A percentile compares a stretch with the other conserved stretches of the same genome.
These are phyloP conservation scores for Diplocarpon rosae DNA, from an alignment of 2,329 filamentous ascomycete genomes.

Conservation along the genomic window DNA sequence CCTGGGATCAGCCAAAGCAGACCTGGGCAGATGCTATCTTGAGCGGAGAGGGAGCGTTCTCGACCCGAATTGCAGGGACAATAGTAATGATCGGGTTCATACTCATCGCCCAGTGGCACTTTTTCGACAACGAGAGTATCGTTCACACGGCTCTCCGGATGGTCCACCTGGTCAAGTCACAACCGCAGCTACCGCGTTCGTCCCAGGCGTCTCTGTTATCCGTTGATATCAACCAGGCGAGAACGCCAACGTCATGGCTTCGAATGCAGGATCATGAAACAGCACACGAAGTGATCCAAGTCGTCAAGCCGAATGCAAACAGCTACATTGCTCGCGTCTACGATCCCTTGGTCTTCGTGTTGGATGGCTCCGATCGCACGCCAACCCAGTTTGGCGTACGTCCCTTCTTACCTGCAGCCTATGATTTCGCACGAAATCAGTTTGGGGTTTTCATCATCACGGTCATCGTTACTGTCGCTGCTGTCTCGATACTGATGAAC, in stretches of 20 bases:
- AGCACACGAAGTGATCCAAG: slow-evolving; percentile 63
- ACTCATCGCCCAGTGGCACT: slow-evolving; percentile 66
- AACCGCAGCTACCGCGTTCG: slow-evolving; percentile 7
- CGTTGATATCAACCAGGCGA: slow-evolving; percentile 58
- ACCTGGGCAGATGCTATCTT: slow-evolving; percentile 52
- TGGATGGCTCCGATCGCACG: slow-evolving; percentile 56
- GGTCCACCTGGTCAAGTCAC: slow-evolving; percentile 18
- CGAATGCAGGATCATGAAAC: slow-evolving; percentile 69
- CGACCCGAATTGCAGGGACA: slow-evolving; percentile 65
- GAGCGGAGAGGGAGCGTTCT: slow-evolving; percentile 54
- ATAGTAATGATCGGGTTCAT: slow-evolving; percentile 63
- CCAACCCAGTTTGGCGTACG: slow-evolving; percentile 34
- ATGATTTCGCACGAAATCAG: slow-evolving; percentile 57
- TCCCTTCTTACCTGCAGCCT: slow-evolving; percentile 44
- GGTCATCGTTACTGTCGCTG: slow-evolving; percentile 50
- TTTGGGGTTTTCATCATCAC: slow-evolving; percentile 48
- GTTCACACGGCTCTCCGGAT: slow-evolving; percentile 29
- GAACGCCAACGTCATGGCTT: slow-evolving; percentile 68
- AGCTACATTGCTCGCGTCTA: slow-evolving; percentile 66
- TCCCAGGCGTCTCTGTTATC: slow-evolving; percentile 33
- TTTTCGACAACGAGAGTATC: slow-evolving; percentile 50
- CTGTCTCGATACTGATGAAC: slow-evolving; percentile 60
- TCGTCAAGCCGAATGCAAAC: slow-evolving; percentile 59
- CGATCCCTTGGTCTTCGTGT: slow-evolving; percentile 62
- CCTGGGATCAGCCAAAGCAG: slow-evolving; percentile 23